Base-by-base conservation (phyloP, 169 alveolate species). In the Plasmodium gaboni region DNA sequence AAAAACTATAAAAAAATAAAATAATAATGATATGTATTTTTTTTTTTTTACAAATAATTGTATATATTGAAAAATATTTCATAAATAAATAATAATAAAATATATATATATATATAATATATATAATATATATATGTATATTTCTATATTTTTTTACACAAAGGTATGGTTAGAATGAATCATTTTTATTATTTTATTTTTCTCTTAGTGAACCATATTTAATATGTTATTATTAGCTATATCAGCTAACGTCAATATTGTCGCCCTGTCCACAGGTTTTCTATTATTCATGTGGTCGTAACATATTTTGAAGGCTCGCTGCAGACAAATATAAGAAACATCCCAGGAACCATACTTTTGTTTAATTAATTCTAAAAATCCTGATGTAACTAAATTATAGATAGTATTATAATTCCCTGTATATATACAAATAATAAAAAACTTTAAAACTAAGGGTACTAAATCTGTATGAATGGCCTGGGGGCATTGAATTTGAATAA, bases 271-370 rank as follows among this genome's bases (percentile, higher is more conserved):
- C 17, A n/a, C 24, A n/a, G 53, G 17, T 2, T 28, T 13, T 17
- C 24, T 26, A 19, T 64, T 50, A 19, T 50, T 71, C 51, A 61
- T 53, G n/a, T 70, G 53, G 4, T 63, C 71, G 60, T 46, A 71
- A 22, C 86, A 86, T 24, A 86, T 86, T 46, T 70, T 46, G 63
- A 86, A 86, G 4, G 87, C 8, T 15, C 61, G 57, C 15, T 60
- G 44, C 26, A 86, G 12, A 59, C 78, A 69, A 13, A 86, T 22
- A 60, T 70, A 86, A 32, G 92, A 50, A 5, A 86, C 42, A 15
- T 86, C 86, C 92, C 92, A 86, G 0, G 74, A 28, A 19, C 92
- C 92, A 44, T 72, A 86, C 71, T 72, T 86, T 28, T 86, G 92
- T 50, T 67, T 69, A 42, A 86, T 86, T 44, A 86, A 32, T 86